Evolutionary conservation across 768 basidiomycete species (phyloP).

Genomic region (Thelephora ganbajun): DNA sequence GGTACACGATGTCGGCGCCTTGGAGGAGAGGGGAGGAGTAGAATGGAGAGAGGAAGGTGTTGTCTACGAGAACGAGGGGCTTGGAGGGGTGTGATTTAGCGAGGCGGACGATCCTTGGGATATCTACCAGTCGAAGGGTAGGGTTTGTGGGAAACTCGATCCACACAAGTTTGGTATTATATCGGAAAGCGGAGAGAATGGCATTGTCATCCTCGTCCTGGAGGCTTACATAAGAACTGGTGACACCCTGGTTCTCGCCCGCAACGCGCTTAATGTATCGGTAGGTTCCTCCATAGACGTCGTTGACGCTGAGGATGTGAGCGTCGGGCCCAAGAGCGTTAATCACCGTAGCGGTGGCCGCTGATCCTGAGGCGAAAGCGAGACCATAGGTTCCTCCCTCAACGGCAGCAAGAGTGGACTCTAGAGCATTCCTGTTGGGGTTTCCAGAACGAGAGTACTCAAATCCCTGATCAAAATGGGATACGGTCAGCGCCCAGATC

Average conservation of each 20-base stretch:
- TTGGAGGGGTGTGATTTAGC: too few relatives aligned
- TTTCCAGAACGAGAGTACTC: constrained; percentile 92
- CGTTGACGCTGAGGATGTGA: too few relatives aligned
- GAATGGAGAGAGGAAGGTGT: constrained; percentile 89
- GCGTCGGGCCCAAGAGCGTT: constrained; percentile 58
- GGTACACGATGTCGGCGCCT: too few relatives aligned
- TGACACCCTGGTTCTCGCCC: constrained; percentile 44
- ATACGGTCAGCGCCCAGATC: not conserved
- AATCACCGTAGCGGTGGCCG: constrained; percentile 73
- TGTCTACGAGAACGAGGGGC: too few relatives aligned
- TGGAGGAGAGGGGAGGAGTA: too few relatives aligned
- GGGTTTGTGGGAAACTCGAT: too few relatives aligned
- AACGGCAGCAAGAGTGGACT: constrained; percentile 61
- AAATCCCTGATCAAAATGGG: constrained; percentile 40
- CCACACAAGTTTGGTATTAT: constrained; percentile 86
- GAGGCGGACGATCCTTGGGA: too few relatives aligned
- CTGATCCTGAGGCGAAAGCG: constrained; percentile 76
- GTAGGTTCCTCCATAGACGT: too few relatives aligned
- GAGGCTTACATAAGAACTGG: constrained; percentile 71
- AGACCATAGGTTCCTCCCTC: constrained; percentile 69
- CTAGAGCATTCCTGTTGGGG: constrained; percentile 75
- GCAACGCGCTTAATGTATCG: constrained; percentile 73
- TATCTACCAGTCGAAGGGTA: too few relatives aligned
- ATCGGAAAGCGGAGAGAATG: constrained; percentile 45
- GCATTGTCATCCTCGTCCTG: constrained; percentile 53